A percentile compares a stretch with the other conserved stretches of the same genome.
phyloP scores from a whole-genome alignment of 2,329 filamentous ascomycete species.

The Clarireedia paspali region DNA sequence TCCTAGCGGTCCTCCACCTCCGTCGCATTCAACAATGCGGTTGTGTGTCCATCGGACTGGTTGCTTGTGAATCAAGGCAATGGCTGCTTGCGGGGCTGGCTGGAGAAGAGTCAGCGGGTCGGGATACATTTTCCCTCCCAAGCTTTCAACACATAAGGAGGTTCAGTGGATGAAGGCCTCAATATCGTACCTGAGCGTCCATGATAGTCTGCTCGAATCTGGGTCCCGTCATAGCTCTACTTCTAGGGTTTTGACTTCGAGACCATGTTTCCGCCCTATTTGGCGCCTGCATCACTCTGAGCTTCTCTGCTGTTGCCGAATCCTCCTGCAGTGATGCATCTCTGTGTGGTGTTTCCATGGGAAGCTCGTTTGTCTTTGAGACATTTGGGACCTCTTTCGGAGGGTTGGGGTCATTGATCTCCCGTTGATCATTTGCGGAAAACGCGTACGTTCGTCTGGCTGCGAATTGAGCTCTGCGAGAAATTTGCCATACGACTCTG shows the following conservation, averaged over 20 bases:
- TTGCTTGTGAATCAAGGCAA: conserved; percentile 92
- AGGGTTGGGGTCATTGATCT: conserved; percentile 35
- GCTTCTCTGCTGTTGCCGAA: conserved; percentile 33
- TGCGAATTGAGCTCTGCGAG: conserved; percentile 26
- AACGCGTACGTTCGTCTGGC: conserved; percentile 26
- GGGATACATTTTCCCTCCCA: too few species aligned
- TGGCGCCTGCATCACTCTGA: conserved; percentile 59
- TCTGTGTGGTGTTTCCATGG: conserved; percentile 40
- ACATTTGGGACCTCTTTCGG: conserved; percentile 43
- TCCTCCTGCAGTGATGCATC: conserved; percentile 49
- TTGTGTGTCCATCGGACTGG: conserved; percentile 88
- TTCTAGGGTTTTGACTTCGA: conserved; percentile 72
- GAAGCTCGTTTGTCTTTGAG: conserved; percentile 52
- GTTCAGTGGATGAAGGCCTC: not conserved
- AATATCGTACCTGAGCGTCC: conserved; percentile 66
- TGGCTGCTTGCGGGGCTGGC: conserved; percentile 85
- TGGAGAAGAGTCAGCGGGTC: conserved; percentile 36
- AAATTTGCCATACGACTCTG: conserved; percentile 33
- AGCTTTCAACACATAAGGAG: not conserved
- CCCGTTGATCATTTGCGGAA: conserved; percentile 43
- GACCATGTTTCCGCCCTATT: conserved; percentile 81
- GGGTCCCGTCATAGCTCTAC: conserved; percentile 83
- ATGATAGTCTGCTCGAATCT: conserved; percentile 97
- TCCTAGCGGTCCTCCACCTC: conserved; percentile 81
- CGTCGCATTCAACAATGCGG: conserved; percentile 77